Conservation (phyloP, 768 basidiomycete genomes). For the Lenzites betulinus region DNA sequence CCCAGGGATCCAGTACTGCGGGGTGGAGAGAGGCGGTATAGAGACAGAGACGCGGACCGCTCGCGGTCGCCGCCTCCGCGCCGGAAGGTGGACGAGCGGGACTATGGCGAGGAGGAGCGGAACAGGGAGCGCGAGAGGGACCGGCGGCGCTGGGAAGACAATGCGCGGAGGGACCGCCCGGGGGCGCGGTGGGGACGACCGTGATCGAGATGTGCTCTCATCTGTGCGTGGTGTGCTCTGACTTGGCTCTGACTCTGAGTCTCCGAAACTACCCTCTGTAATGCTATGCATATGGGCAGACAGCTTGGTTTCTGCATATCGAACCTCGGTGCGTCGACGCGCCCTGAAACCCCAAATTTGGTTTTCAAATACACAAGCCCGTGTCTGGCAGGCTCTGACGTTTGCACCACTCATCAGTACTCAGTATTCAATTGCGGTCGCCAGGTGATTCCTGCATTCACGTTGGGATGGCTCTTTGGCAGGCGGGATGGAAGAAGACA, state of each 20-base stretch:
- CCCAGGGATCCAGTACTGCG: conserved; percentile 13
- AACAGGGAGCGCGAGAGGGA: conserved; percentile 46
- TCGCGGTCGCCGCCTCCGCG: conserved; percentile 22
- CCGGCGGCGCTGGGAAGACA: conserved; percentile 52
- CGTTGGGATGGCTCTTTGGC: too few species aligned
- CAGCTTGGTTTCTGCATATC: too few species aligned
- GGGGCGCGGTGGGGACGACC: conserved; percentile 30
- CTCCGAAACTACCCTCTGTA: background rate
- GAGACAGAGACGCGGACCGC: conserved; percentile 5
- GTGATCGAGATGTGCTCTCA: conserved; percentile 14
- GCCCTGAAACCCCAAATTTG: too few species aligned
- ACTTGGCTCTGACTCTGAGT: background rate
- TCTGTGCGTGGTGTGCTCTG: background rate
- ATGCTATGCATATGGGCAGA: too few species aligned
- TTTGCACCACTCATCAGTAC: too few species aligned
- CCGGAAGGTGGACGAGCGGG: conserved; percentile 20
- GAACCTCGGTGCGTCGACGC: too few species aligned
- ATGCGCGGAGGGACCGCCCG: conserved; percentile 41
- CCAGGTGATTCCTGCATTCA: too few species aligned
- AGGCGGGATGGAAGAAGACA: background rate
- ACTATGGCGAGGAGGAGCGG: conserved; percentile 37
- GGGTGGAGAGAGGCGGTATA: conserved; percentile 1
- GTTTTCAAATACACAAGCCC: too few species aligned
- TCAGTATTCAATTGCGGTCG: too few species aligned
- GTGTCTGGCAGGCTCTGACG: too few species aligned